Base-by-base conservation (phyloP, 2,329 filamentous ascomycete species). In the Hypoxylon sp. region DNA sequence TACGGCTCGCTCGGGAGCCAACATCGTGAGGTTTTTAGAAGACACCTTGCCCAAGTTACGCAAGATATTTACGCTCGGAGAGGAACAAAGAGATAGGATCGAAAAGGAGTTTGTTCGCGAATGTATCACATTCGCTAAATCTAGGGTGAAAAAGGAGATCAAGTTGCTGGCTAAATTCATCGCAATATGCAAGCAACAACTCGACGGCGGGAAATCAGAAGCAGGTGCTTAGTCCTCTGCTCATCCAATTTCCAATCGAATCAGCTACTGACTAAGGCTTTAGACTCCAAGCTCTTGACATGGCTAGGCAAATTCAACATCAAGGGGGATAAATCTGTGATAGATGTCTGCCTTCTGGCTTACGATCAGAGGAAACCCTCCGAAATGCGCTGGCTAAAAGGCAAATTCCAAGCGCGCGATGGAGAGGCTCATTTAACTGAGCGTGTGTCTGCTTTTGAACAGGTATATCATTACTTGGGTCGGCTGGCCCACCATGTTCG, bases 401-500 rank as follows among this genome's bases (percentile, higher is more conserved):
- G 50, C 1, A 44, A 22, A 39, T 56, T 47, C 19, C n/a, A 34
- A 2, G 11, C 32, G 11, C 17, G 13, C 4, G 19, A 56, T 7
- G 39, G 10, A 17, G 13, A 60, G 37, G 13, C 19, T 19, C 4
- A 24, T 65, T 2, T 24, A 1, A 13, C 26, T n/a, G 8, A 32
- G n/a, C 44, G 24, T 4, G 0, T 26, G 24, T 56, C 51, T n/a
- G 22, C 41, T 0, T 81, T 80, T 57, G 57, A 64, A 3, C 41
- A 49, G 2, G 72, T 78, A 4, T 71, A 73, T 4, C 83, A 85
- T 66, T 74, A 75, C 32, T 69, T 85, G 6, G 81, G 83, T 2
- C 75, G 82, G 0, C 68, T 86, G 1, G 79, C 78, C n/a, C 71
- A 80, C 20, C 79, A 80, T 53, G 70, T 81, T 1, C 76, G 80